These are phyloP conservation scores for Dactylonectria estremocensis DNA, from an alignment of 2,329 filamentous ascomycete species.

Conservation along the genomic window DNA sequence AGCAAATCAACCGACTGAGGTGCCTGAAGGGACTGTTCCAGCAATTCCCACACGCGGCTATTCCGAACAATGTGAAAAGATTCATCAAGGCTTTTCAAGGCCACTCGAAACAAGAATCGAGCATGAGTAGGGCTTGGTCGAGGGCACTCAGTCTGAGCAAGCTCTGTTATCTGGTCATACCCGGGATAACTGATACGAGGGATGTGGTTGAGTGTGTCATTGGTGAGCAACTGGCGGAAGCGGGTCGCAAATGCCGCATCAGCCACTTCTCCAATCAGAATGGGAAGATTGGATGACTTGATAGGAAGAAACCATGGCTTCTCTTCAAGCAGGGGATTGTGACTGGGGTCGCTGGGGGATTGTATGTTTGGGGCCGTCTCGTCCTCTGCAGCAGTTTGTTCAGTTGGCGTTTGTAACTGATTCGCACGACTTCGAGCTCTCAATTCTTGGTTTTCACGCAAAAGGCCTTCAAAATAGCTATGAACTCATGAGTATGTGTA, in stretches of 20 bases:
- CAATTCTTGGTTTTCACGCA: too few species aligned
- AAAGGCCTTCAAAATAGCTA: too few species aligned
- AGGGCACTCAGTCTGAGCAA: neutral
- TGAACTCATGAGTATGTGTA: too few species aligned
- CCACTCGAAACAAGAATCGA: neutral
- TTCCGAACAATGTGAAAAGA: slow-evolving; percentile 3
- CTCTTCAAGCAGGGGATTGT: slow-evolving; percentile 4
- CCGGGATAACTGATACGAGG: slow-evolving; percentile 5
- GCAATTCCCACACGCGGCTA: neutral
- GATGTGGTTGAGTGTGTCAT: slow-evolving; percentile 12
- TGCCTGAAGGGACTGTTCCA: neutral
- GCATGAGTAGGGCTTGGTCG: neutral
- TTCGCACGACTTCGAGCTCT: too few species aligned
- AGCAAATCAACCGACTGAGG: neutral
- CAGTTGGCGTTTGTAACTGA: too few species aligned
- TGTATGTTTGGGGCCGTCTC: too few species aligned
- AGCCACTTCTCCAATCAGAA: slow-evolving; percentile 15
- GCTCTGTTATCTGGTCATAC: neutral
- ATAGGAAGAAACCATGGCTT: slow-evolving; percentile 12
- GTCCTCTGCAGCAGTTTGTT: too few species aligned
- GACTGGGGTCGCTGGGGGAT: too few species aligned
- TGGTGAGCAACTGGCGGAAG: neutral
- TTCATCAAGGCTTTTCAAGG: neutral
- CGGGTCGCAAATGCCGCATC: slow-evolving; percentile 20
- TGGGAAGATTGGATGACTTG: neutral